phyloP scores from a whole-genome alignment of 192 early-diverging fungal species.

The Coemansia sp. region DNA sequence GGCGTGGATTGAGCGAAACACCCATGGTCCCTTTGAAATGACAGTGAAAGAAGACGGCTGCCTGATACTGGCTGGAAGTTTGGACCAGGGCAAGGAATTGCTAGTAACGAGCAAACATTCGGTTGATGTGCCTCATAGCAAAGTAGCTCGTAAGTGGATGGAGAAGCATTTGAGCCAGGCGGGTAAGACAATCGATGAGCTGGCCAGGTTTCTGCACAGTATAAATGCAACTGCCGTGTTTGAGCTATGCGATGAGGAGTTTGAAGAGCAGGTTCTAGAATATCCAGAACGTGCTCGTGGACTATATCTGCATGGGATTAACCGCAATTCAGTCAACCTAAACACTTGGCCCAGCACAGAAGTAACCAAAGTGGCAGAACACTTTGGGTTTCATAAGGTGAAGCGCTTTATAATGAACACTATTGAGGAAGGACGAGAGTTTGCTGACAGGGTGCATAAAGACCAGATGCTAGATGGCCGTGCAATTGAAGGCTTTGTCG shows the following conservation, averaged over 20 bases:
- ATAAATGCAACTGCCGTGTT: constrained; percentile 77
- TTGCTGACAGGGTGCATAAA: constrained; percentile 65
- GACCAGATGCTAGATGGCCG: constrained; percentile 67
- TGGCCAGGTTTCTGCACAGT: constrained; percentile 67
- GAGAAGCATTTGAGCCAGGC: constrained; percentile 58
- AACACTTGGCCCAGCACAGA: constrained; percentile 65
- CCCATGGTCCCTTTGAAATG: constrained; percentile 83
- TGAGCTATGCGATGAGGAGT: constrained; percentile 89
- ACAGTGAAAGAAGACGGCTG: constrained; percentile 97
- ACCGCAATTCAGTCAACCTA: constrained; percentile 72
- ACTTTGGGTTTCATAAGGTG: constrained; percentile 72
- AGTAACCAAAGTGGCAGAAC: constrained; percentile 62
- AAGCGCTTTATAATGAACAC: constrained; percentile 57
- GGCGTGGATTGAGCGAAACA: constrained; percentile 58
- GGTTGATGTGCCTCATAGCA: constrained; percentile 42
- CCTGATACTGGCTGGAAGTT: constrained; percentile 78
- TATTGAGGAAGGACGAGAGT: constrained; percentile 60
- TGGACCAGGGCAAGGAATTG: constrained; percentile 58
- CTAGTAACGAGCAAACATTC: constrained; percentile 91
- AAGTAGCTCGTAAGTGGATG: constrained; percentile 75
- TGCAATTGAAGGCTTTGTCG: constrained; percentile 89
- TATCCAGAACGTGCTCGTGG: constrained; percentile 77
- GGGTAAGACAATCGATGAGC: constrained; percentile 58
- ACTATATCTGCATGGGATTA: constrained; percentile 89
- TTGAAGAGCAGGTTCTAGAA: constrained; percentile 92